Evolutionary conservation across 2,329 filamentous ascomycete genomes (phyloP), one percentile per base, ranked within the genome.

Genomic region (Arthroderma sp.): DNA sequence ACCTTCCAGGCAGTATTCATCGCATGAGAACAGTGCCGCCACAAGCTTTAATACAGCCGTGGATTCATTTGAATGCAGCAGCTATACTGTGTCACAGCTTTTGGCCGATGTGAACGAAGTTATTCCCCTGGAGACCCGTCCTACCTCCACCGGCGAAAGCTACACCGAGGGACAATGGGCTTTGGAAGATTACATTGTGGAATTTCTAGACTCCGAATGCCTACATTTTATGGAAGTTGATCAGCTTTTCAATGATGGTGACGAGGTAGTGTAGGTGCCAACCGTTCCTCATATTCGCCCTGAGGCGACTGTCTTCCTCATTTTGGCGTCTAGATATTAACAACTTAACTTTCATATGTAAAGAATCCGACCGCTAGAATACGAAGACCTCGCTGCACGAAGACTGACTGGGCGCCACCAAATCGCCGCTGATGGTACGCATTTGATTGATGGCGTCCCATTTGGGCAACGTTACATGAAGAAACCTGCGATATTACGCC

Each of bases 151-250:
- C 36, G 34, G 30, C 5, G 32, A 41, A 27, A 28, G 31, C 22
- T 37, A 56, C 6, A 59, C 61, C 33, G 55, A 50, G 36, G 63
- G 62, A 40, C 64, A 65, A 6, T 94, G 86, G 86, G 86, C 86
- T 0, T 66, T 94, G 3, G 88, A 95, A 56, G 86, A 95, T 59
- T 96, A 96, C 62, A 76, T 76, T 6, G 85, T 94, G 29, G 84
- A 93, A 62, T 72, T 94, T 3, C 73, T 73, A n/a, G 78, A 75
- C 38, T 95, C 85, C 53, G 89, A 96, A 64, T 91, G 86, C 55
- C 66, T 95, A 46, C 89, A 95, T 65, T 96, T 86, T 56, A 82
- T 86, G 59, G 71, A 75, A 15, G 73, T 94, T 4, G 69, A 71
- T 9, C 73, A 74, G 38, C 69, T 91, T 6, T 68, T 94, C 47